Base-by-base conservation (phyloP, 805 yeast species). In the Wilhelminamyces savonicus region DNA sequence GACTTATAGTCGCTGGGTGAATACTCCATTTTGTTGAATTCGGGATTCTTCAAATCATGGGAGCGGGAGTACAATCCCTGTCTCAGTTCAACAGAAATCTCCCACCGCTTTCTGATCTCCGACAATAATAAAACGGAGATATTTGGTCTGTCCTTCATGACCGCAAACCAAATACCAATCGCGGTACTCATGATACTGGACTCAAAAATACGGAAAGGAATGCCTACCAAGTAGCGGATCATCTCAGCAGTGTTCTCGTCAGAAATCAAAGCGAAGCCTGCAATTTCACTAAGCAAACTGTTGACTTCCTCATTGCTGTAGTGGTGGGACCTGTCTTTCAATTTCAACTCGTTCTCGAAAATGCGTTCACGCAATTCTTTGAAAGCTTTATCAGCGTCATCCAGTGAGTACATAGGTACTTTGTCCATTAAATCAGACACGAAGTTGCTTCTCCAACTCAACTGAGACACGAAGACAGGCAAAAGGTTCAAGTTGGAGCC, bases 11-110 rank as follows among this genome's bases (percentile, higher is more conserved):
- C 78, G 26, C 94, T 78, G 8, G 98, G 97, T 1, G 87, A 61
- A 45, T 92, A 92, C 39, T 84, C 92, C 98, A 92, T 92, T 29
- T 66, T 69, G 39, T 73, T 59, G 52, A 66, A 79, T 32, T 79
- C 83, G 15, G 90, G 79, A 32, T 67, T 60, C 1, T 44, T 46
- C 5, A 74, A 50, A 50, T 87, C 94, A 39, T 59, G 57, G 5
- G 55, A 44, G 4, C 60, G 65, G 5, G 79, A 71, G 52, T 73
- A 88, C 8, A 90, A 52, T 3, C 97, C 97, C 23, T 59, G 59
- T 16, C 60, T 59, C 18, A 66, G 57, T 21, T 71, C 66, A 25
- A 86, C 72, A 1, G 90, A 71, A 22, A 59, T 56, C 52, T 78
- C 83, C 82, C 94, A 84, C 32, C 71, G 68, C 25, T 67, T 62